phyloP scores from a whole-genome alignment of 192 early-diverging fungal genomes.

The Oehlia diaphana region DNA sequence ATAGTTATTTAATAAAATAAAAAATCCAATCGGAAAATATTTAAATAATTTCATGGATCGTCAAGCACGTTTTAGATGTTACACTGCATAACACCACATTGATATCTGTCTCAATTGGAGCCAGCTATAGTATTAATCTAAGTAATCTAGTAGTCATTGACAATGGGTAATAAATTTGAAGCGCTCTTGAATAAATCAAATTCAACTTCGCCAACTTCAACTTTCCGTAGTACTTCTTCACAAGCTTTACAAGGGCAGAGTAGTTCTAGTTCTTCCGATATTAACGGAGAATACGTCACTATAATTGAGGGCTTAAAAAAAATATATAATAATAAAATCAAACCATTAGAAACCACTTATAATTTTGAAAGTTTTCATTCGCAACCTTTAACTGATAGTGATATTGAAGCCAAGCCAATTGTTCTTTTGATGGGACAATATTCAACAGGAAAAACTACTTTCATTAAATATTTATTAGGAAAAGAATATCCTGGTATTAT shows the following conservation, averaged over 20 bases:
- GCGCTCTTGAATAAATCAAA: not conserved
- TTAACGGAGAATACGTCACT: slow-evolving; percentile 54
- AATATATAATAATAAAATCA: slow-evolving; percentile 70
- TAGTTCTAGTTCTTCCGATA: not conserved
- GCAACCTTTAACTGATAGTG: slow-evolving; percentile 73
- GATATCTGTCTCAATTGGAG: too few species aligned
- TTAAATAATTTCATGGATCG: too few species aligned
- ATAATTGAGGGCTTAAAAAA: slow-evolving; percentile 68
- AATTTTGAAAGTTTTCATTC: slow-evolving; percentile 84
- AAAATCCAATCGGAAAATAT: not conserved
- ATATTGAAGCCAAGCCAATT: slow-evolving; percentile 87
- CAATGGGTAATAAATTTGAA: not conserved
- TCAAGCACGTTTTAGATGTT: too few species aligned
- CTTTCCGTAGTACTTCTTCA: not conserved
- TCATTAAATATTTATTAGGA: slow-evolving; percentile 75
- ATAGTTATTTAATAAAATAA: too few species aligned
- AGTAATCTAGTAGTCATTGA: not conserved
- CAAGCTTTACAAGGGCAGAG: not conserved
- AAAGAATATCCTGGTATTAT: slow-evolving; percentile 64
- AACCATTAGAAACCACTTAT: slow-evolving; percentile 68
- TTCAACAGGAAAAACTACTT: slow-evolving; percentile 84
- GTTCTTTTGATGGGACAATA: slow-evolving; percentile 87
- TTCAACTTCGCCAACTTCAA: not conserved
- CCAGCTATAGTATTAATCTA: too few species aligned
- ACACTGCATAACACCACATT: too few species aligned